Percentiles rank a stretch among this genome's conserved stretches.
Evolutionary conservation across 768 basidiomycete species (phyloP).

Genomic region (Phlegmacium glaucopus): DNA sequence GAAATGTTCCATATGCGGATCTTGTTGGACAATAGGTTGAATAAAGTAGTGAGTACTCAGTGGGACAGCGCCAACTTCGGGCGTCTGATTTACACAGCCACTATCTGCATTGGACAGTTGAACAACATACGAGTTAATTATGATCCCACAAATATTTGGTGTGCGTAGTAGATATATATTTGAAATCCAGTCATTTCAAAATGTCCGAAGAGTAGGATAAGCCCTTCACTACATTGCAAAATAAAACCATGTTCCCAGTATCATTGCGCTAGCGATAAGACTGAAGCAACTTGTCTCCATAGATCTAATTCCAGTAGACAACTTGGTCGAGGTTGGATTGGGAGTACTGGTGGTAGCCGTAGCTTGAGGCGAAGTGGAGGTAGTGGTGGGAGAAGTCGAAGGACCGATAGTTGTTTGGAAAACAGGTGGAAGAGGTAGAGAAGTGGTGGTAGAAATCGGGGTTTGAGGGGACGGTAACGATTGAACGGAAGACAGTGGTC

Average conservation of each 20-base stretch:
- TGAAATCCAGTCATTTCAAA: too few relatives aligned
- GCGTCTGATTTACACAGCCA: too few relatives aligned
- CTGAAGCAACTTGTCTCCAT: not conserved
- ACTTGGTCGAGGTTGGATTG: not conserved
- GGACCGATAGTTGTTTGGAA: not conserved
- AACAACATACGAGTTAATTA: too few relatives aligned
- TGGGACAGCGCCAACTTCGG: too few relatives aligned
- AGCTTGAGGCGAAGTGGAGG: not conserved
- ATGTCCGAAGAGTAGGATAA: not conserved
- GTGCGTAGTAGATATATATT: too few relatives aligned
- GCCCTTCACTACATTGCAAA: not conserved
- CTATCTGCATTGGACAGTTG: too few relatives aligned
- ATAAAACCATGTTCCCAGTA: not conserved
- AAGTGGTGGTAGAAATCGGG: not conserved
- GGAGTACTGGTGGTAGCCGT: not conserved
- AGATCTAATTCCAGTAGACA: not conserved
- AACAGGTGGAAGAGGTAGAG: not conserved
- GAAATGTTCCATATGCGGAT: too few relatives aligned
- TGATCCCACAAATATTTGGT: too few relatives aligned
- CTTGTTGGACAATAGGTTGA: too few relatives aligned
- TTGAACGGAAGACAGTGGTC: constrained; percentile 17
- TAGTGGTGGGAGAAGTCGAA: not conserved
- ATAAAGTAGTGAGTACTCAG: too few relatives aligned
- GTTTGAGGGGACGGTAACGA: not conserved
- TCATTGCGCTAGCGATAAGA: not conserved